Conservation (phyloP, 352 stramenopile genomes). For the Globisporangium solare region DNA sequence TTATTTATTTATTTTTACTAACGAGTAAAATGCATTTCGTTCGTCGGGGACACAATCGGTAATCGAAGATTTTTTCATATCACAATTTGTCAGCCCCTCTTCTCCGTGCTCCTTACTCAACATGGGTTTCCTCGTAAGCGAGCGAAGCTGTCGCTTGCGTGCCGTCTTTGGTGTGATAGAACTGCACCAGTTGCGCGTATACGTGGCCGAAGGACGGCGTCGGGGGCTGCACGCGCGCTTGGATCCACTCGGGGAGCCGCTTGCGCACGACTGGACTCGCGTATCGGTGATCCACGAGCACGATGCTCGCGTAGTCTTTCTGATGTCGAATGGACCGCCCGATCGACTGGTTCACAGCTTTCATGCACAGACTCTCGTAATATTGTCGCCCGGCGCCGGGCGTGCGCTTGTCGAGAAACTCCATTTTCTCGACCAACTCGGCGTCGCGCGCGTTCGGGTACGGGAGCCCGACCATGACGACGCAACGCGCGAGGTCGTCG, state of each 20-base stretch:
- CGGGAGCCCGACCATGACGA: slow-evolving; percentile 98
- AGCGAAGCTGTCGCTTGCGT: slow-evolving; percentile 2
- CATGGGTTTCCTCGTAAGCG: slow-evolving; percentile 2
- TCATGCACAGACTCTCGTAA: slow-evolving; percentile 99
- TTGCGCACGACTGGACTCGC: slow-evolving; percentile 49
- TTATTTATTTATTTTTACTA: too few species aligned
- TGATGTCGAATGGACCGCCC: slow-evolving; percentile 96
- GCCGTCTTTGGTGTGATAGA: slow-evolving; percentile 64
- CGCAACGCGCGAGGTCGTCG: slow-evolving; percentile 94
- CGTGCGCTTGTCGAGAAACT: slow-evolving; percentile 75
- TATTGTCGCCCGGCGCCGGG: slow-evolving; percentile 82
- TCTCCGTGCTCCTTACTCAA: too few species aligned
- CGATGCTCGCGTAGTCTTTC: slow-evolving; percentile 95
- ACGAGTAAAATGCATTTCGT: too few species aligned
- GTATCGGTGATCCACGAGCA: slow-evolving; percentile 96
- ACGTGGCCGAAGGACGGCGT: slow-evolving; percentile 56
- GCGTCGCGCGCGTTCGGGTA: slow-evolving; percentile 96
- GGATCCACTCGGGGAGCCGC: slow-evolving; percentile 80
- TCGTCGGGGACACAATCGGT: too few species aligned
- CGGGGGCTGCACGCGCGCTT: slow-evolving; percentile 59
- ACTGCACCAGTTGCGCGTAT: slow-evolving; percentile 75
- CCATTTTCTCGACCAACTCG: slow-evolving; percentile 97
- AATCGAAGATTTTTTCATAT: too few species aligned
- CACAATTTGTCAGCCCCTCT: too few species aligned
- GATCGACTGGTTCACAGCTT: slow-evolving; percentile 98